Evolutionary conservation across 805 yeast species (phyloP), one percentile per base, ranked within the genome.

Genomic region (Cyberlindnera misumaiensis): DNA sequence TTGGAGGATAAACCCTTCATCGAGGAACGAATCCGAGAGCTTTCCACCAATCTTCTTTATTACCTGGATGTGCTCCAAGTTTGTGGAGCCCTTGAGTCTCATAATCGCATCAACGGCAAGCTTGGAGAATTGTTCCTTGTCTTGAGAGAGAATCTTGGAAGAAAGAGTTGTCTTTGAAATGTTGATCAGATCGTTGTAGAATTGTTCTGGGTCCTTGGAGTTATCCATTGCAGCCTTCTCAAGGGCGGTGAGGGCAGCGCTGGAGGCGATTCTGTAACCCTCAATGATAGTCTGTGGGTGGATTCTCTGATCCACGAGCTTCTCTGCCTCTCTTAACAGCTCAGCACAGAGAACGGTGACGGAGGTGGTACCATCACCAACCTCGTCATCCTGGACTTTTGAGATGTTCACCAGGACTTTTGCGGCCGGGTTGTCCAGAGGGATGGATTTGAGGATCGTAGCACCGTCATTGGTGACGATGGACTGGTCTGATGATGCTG

Each of bases 281-380:
- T 87, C 95, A 48, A 93, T 88, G 56, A 93, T 90, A 5, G 97
- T 90, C 63, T 90, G 97, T 29, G 99, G 98, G 63, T 93, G 98
- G 47, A 93, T 93, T 58, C 83, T 89, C 60, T 81, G 83, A 49
- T 88, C 95, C 34, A 93, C 83, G 46, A 93, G 75, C 59, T 80
- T 80, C 63, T 93, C 97, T 26, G 97, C 97, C 66, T 90, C 97
- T 59, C 95, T 77, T 49, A 93, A 70, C 42, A 93, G 72, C 63
- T 93, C 97, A 9, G 96, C 89, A 31, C 90, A 80, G 41, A 90
- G 66, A 11, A 93, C 84, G 0, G 97, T 88, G 25, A 94, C 98
- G 18, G 96, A 83, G 0, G 98, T 90, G 30, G 99, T 93, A 50
- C 99, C 99, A 58, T 93, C 56, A 34, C 56, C 56, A 40, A 51